These are phyloP conservation scores for Metschnikowia anglica DNA, from an alignment of 805 yeast species.

Conservation along the genomic window DNA sequence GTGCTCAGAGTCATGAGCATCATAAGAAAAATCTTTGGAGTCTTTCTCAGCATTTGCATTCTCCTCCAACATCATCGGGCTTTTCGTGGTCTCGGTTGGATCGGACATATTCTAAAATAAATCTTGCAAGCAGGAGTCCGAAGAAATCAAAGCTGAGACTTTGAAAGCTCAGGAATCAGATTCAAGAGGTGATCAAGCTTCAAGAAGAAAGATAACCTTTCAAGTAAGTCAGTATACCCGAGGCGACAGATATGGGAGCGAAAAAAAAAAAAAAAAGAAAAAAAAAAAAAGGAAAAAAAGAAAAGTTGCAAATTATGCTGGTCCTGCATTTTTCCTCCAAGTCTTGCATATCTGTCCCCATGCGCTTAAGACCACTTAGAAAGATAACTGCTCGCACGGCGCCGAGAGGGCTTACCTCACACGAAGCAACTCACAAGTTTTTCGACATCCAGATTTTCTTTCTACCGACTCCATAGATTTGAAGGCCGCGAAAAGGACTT, in stretches of 20 bases:
- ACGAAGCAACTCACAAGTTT: background rate
- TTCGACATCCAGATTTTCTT: background rate
- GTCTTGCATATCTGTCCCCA: background rate
- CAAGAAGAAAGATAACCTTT: constrained; percentile 1
- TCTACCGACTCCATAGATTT: too few species aligned
- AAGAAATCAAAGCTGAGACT: background rate
- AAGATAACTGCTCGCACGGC: constrained; percentile 1
- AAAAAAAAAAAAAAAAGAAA: constrained; percentile 1
- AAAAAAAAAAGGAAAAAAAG: constrained; percentile 1
- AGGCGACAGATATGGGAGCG: background rate
- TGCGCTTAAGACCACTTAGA: background rate
- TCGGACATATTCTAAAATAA: constrained; percentile 5
- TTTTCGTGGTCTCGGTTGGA: constrained; percentile 6
- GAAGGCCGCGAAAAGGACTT: too few species aligned
- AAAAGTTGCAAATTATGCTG: constrained; percentile 1
- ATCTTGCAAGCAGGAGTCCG: background rate
- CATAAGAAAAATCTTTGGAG: constrained; percentile 4
- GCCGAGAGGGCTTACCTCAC: background rate
- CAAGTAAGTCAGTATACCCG: background rate
- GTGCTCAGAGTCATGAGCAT: constrained; percentile 14
- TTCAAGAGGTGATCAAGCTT: constrained; percentile 2
- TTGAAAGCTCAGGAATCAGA: background rate
- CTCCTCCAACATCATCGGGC: constrained; percentile 8
- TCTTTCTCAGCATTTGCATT: constrained; percentile 7
- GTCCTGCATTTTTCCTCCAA: background rate